Evolutionary conservation across 495 filamentous ascomycete genomes (phyloP).

Genomic region (Podospora didyma): DNA sequence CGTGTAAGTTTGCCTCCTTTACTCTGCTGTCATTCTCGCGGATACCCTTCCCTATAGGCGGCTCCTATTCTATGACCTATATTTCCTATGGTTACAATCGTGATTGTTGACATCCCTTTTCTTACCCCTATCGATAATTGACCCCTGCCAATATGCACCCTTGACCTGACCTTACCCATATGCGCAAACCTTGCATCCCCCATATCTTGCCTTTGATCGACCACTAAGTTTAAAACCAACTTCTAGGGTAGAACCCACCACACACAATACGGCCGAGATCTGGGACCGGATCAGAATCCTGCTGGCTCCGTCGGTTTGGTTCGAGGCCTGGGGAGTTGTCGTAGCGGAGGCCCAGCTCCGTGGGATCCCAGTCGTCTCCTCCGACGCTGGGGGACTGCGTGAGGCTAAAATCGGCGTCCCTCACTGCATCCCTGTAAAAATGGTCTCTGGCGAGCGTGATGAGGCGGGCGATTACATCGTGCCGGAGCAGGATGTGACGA

Average conservation of each 20-base stretch:
- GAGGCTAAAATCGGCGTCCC: constrained; percentile 29
- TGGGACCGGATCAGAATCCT: constrained; percentile 31
- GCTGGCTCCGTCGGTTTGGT: constrained; percentile 27
- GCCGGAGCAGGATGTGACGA: constrained; percentile 21
- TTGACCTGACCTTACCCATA: too few species aligned
- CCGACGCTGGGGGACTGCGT: constrained; percentile 25
- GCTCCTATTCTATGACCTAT: too few species aligned
- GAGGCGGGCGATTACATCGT: constrained; percentile 24
- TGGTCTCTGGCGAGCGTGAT: constrained; percentile 19
- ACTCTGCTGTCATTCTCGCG: background rate
- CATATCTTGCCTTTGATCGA: too few species aligned
- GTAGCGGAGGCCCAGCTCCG: constrained; percentile 32
- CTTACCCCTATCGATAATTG: too few species aligned
- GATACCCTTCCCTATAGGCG: too few species aligned
- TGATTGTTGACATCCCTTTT: too few species aligned
- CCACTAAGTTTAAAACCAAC: too few species aligned
- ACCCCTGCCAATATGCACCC: too few species aligned
- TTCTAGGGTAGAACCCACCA: constrained; percentile 19
- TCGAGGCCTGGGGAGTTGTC: constrained; percentile 30
- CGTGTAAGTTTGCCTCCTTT: constrained; percentile 11
- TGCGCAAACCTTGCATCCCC: too few species aligned
- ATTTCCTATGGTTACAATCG: too few species aligned
- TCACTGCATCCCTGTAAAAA: constrained; percentile 25
- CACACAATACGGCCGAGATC: constrained; percentile 25
- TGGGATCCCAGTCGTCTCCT: constrained; percentile 30